Base-by-base conservation (phyloP, 805 yeast genomes). In the Saccharomycopsis fibuligera region DNA sequence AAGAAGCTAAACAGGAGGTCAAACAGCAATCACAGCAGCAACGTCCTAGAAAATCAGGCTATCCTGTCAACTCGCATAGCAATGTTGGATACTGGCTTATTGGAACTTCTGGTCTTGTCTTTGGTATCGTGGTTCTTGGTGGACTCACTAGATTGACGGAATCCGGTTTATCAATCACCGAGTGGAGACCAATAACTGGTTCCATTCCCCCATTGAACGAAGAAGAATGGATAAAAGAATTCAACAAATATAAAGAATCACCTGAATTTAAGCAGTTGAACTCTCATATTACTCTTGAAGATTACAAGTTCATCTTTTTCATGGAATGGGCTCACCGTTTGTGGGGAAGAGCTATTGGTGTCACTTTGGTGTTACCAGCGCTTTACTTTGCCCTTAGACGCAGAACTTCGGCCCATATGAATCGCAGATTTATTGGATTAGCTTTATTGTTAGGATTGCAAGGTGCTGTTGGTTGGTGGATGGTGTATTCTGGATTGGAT, bases 381-480 rank as follows among this genome's bases (percentile, higher is more conserved):
- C 62, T 82, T 3, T 93, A 86, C 62, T 89, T 89, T 58, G 81
- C 87, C 59, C 72, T 73, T 16, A 68, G 82, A 3, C 78, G 79
- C 36, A 79, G 72, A 54, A 79, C 91, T 9, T 79, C 89, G 2
- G 66, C 77, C 2, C 80, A 79, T 50, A 83, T 86, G 3, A 81
- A 86, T 43, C 69, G 70, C 49, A 75, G 87, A 56, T 69, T 93
- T 14, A 65, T 86, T 19, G 86, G 86, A 1, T 75, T 93, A 41
- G 76, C 95, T 37, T 79, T 74, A 0, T 68, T 93, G 45, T 73
- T 93, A 50, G 99, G 96, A 9, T 68, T 93, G 42, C 99, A 93
- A 70, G 99, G 99, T 46, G 85, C 83, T 46, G 83, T 93, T 56
- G 99, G 99, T 29, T 93, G 99, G 99, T 93, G 99, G 99, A 93